Base-by-base conservation (phyloP, 1,284 basidiomycete species). In the Sporisorium iseilematis-ciliati region DNA sequence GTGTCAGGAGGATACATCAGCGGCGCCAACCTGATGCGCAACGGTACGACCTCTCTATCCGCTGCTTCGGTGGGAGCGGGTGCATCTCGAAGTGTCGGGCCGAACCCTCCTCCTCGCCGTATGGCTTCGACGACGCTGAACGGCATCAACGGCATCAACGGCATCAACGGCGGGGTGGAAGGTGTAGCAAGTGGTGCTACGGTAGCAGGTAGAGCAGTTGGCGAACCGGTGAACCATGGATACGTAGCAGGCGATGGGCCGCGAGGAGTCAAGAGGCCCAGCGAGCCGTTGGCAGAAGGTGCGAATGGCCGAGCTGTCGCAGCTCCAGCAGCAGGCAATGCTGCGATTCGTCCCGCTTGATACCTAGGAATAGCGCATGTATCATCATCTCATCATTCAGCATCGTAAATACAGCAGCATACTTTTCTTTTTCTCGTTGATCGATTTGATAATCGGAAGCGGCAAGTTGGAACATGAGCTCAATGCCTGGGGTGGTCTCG, bases 31-130 rank as follows among this genome's bases (percentile, higher is more conserved):
- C 23, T 35, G 41, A 57, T 66, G 58, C 55, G 56, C 25, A 74
- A 69, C 42, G 71, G 72, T 7, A 51, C 52, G 3, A 66, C 72
- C 1, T 57, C 57, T 7, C n/a, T 64, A 20, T 60, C 60, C 1
- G 71, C 64, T 10, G 67, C 57, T 3, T 53, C 57, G 29, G 25
- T 35, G 25, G 52, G 55, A 7, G 53, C 49, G 4, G 46, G 38
- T n/a, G 52, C 21, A 26, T 33, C 42, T 35, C 26, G 51, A 20
- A 41, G 20, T 18, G 23, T 26, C 4, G 40, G 52, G 40, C 29
- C 21, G 46, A 51, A 59, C 23, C 45, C 42, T 21, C 42, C 38
- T 21, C 51, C 41, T 31, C 46, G 55, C 35, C 50, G 63, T 3
- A 65, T 49, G 25, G 20, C 35, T 14, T 51, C 58, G 18, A 58